Percentiles rank a stretch among this genome's conserved stretches.
phyloP scores from a whole-genome alignment of 2,329 filamentous ascomycete species.

The Exophiala phaeomuriformis region DNA sequence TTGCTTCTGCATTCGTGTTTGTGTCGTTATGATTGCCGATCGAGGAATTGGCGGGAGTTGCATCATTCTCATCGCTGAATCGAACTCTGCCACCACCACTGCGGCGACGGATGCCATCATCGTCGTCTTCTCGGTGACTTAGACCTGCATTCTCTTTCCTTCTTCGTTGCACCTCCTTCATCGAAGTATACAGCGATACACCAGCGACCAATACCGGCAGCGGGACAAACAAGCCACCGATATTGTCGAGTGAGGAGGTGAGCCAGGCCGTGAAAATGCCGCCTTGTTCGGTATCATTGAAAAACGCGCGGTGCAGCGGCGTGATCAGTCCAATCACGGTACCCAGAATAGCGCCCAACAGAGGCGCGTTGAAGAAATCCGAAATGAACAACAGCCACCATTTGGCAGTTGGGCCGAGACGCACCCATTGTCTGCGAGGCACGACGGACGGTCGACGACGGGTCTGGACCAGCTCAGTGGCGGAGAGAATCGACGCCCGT shows the following conservation, averaged over 20 bases:
- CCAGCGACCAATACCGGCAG: slow-evolving; percentile 61
- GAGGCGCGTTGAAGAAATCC: slow-evolving; percentile 54
- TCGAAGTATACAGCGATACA: slow-evolving; percentile 54
- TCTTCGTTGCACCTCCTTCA: slow-evolving; percentile 33
- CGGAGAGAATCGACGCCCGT: background rate
- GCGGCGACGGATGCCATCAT: too few relatives aligned
- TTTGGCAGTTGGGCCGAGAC: slow-evolving; percentile 35
- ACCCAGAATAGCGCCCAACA: slow-evolving; percentile 55
- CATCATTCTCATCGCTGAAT: too few relatives aligned
- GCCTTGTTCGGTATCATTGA: slow-evolving; percentile 50
- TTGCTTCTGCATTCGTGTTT: background rate
- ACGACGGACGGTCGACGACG: slow-evolving; percentile 16
- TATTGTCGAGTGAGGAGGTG: slow-evolving; percentile 53
- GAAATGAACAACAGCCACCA: slow-evolving; percentile 36
- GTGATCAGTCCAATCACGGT: slow-evolving; percentile 55
- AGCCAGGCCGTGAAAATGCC: slow-evolving; percentile 62
- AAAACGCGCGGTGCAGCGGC: slow-evolving; percentile 55
- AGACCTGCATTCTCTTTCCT: slow-evolving; percentile 27
- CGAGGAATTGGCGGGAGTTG: too few relatives aligned
- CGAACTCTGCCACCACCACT: too few relatives aligned
- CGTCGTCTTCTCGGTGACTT: too few relatives aligned
- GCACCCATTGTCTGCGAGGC: slow-evolving; percentile 28
- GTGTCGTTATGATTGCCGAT: too few relatives aligned
- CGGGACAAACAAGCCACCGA: slow-evolving; percentile 57
- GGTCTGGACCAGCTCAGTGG: background rate